Base-by-base conservation (phyloP, 2,329 filamentous ascomycete species). In the Tolypocladium tundrense region DNA sequence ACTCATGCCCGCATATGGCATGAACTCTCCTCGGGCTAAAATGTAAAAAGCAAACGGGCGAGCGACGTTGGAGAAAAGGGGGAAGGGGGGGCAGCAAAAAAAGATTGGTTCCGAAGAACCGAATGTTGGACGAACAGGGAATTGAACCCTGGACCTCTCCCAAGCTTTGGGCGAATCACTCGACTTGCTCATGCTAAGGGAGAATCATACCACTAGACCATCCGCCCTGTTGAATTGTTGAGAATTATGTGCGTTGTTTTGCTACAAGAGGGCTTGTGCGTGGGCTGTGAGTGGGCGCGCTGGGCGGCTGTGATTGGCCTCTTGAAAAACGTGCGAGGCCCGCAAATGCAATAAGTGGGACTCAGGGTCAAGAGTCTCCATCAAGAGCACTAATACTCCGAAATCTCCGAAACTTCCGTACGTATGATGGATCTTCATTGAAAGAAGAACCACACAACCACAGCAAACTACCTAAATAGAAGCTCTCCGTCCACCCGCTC, bases 121-220 rank as follows among this genome's bases (percentile, higher is more conserved):
- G 1, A 7, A 16, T 54, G 21, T 40, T 59, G 57, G 57, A 59
- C 54, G 45, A 56, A 59, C 57, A 55, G 57, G 57, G 57, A 59
- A 59, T 56, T 56, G 57, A 59, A 59, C 57, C 54, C 54, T 50
- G 54, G 54, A 59, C 54, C 54, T 59, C 56, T 58, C 52, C 50
- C 58, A 1, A 37, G 16, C 0, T n/a, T 33, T 27, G 5, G 53
- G 51, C 51, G 16, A 40, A 42, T 54, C 53, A 43, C 7, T 42
- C 2, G 39, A 40, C 24, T 33, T 41, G 53, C 35, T 40, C 24
- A 19, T 54, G 53, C 53, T 54, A 54, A 54, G 53, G 39, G 39
- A 54, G 53, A 40, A 42, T 54, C 39, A 54, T 54, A 54, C 53
- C 53, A 54, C 53, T 54, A 54, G 39, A 54, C 53, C 53, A 54